phyloP scores from a whole-genome alignment of 805 yeast genomes.

The Metschnikowia colocasiae region DNA sequence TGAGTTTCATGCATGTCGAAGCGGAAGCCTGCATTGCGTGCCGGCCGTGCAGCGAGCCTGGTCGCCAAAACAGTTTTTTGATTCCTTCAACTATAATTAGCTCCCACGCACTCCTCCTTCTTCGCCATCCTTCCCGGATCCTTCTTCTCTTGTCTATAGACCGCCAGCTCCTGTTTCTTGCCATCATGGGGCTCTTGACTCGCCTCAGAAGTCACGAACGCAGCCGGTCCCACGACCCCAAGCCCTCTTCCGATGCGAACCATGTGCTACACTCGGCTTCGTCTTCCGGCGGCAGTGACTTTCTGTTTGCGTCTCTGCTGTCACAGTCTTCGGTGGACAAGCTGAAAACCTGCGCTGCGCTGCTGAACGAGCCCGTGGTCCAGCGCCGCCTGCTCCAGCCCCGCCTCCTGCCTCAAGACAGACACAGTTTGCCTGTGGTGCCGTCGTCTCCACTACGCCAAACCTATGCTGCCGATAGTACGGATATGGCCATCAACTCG shows the following conservation, averaged over 20 bases:
- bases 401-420: background rate
- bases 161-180: background rate
- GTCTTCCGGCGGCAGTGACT: slow-evolving; percentile 26
- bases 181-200: slow-evolving; percentile 22
- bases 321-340: slow-evolving; percentile 26
- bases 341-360: background rate
- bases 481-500: too few species aligned
- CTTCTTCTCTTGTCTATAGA: background rate
- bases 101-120: background rate
- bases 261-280: slow-evolving; percentile 1
- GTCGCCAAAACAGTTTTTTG: background rate
- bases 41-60: background rate
- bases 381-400: background rate
- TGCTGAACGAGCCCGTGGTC: background rate
- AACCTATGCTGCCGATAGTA: background rate
- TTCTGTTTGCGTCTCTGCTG: slow-evolving; percentile 30
- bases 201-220: slow-evolving; percentile 16
- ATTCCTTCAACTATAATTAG: background rate
- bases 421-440: slow-evolving; percentile 8
- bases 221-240: slow-evolving; percentile 1
- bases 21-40: background rate
- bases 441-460: background rate
- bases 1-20: background rate
- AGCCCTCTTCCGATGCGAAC: background rate
- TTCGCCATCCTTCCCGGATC: background rate